Percentiles rank a stretch among this genome's conserved stretches.
phyloP scores from a whole-genome alignment of 225 moss, liverwort and hornwort species.

The Bryoerythrophyllum caledonicum region DNA sequence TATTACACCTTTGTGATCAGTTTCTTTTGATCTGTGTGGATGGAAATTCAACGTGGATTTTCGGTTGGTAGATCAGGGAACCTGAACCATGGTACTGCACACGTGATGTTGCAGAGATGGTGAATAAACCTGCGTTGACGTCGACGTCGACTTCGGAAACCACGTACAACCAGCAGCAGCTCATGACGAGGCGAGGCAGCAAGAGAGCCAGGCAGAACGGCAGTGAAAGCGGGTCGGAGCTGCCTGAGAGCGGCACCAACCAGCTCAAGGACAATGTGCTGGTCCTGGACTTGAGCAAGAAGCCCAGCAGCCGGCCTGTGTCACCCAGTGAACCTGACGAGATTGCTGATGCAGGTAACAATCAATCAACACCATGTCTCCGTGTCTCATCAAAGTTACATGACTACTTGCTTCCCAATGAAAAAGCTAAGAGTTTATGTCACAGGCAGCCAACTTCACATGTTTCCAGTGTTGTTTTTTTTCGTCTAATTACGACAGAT shows the following conservation, averaged over 20 bases:
- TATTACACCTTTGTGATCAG: no score
- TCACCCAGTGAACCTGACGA: slow-evolving; percentile 21
- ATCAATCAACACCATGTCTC: no score
- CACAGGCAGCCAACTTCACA: no score
- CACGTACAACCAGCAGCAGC: no score
- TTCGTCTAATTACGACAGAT: no score
- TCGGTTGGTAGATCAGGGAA: not conserved
- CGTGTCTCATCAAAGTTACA: not conserved
- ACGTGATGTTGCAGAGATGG: slow-evolving; percentile 30
- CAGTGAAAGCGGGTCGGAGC: slow-evolving; percentile 21
- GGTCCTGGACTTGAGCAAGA: not conserved
- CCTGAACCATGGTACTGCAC: not conserved
- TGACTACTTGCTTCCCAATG: not conserved
- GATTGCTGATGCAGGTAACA: slow-evolving; percentile 28
- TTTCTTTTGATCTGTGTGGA: no score
- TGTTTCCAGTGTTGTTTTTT: no score
- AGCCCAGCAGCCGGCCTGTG: slow-evolving; percentile 10
- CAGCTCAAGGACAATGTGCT: slow-evolving; percentile 5
- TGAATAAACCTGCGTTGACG: slow-evolving; percentile 11
- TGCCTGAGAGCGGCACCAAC: not conserved
- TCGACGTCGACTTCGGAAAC: slow-evolving; percentile 19
- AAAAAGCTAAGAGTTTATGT: not conserved
- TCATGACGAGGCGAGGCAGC: slow-evolving; percentile 11
- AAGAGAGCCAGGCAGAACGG: slow-evolving; percentile 11
- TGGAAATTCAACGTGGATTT: not conserved